phyloP scores from a whole-genome alignment of 2,329 filamentous ascomycete species.

The Curvularia hawaiiensis region DNA sequence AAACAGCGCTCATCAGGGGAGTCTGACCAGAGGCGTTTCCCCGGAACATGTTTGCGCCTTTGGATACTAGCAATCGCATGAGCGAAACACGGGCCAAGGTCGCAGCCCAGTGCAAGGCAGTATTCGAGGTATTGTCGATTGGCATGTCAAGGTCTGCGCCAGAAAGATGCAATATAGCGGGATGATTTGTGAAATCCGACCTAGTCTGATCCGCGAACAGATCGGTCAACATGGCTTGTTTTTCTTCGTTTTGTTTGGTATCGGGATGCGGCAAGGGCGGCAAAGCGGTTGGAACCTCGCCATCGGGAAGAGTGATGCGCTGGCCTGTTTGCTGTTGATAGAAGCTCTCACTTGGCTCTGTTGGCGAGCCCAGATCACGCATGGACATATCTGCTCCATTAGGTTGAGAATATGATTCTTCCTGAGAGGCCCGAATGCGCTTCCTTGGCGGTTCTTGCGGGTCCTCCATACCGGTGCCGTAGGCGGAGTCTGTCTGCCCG shows the following conservation, averaged over 20 bases:
- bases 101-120: conserved; percentile 93
- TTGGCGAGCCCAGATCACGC: conserved; percentile 68
- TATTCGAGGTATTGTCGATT: conserved; percentile 87
- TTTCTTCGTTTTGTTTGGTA: conserved; percentile 72
- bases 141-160: conserved; percentile 88
- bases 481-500: conserved; percentile 66
- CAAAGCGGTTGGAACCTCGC: conserved; percentile 64
- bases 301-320: conserved; percentile 51
- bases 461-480: conserved; percentile 63
- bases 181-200: conserved; percentile 74
- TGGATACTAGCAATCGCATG: conserved; percentile 77
- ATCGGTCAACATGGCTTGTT: conserved; percentile 83
- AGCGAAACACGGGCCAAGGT: conserved; percentile 86
- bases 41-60: conserved; percentile 84
- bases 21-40: conserved; percentile 92
- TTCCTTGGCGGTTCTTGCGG: conserved; percentile 80
- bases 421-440: conserved; percentile 61
- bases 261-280: conserved; percentile 66
- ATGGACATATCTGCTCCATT: conserved; percentile 61
- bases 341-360: conserved; percentile 81
- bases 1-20: conserved; percentile 87
- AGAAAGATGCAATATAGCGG: conserved; percentile 75
- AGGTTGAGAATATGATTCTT: conserved; percentile 48
- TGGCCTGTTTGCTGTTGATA: conserved; percentile 52
- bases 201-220: conserved; percentile 61